Base-by-base conservation (phyloP, 1,284 basidiomycete genomes). In the Athelia psychrophila region DNA sequence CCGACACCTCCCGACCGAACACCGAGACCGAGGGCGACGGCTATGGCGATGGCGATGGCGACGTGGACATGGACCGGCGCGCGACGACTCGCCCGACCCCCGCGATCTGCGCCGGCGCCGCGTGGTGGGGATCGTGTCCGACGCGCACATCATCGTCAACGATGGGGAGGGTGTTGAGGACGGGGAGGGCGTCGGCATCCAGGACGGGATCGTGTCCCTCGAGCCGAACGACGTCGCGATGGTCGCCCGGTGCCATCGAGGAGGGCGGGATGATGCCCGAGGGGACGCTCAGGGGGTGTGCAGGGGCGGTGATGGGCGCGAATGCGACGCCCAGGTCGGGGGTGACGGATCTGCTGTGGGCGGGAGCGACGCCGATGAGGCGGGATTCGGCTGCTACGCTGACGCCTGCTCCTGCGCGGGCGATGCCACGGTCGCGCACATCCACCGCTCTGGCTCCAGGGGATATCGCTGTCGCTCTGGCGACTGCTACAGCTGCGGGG, bases 191-290 rank as follows among this genome's bases (percentile, higher is more conserved):
- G 77, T 79, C n/a, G 77, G 78, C 1, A 84, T 87, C 9, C 83
- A 84, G 51, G 85, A 87, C 54, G 87, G 83, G 0, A 83, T 91
- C 44, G 86, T 86, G 10, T 81, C 78, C 8, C 68, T 88, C 33
- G 86, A 86, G 48, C 77, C 78, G 42, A 82, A 91, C 60, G 88
- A 91, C 55, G 89, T 91, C 57, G 88, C 88, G 10, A 91, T 91
- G 88, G 89, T 89, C 89, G 1, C 89, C 88, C 2, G 89, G 89
- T 47, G 88, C 88, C 1, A 75, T 88, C 51, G 79, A 79, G 18
- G 76, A 70, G 25, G 68, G 70, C 8, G 60, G 70, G 9, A 67
- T 62, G 19, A 63, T 60, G 47, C 57, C 45, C 32, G 57, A 42
- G 6, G 27, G 27, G 55, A 51, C 52, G 59, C 51, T 47, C 66